phyloP scores from a whole-genome alignment of 169 alveolate species.

The Ichthyophthirius multifiliis region DNA sequence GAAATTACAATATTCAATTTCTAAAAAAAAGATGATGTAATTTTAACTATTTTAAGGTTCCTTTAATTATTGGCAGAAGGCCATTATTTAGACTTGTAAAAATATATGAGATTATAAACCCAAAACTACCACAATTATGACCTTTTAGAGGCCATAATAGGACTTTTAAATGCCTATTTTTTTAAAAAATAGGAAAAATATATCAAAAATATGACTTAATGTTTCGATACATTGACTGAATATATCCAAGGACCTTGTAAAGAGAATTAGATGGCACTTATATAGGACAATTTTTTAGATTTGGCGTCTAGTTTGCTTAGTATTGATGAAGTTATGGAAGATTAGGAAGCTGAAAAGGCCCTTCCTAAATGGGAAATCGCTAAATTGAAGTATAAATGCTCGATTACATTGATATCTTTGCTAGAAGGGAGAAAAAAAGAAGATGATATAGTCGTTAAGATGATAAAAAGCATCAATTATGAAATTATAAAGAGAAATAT shows the following conservation, averaged over 20 bases:
- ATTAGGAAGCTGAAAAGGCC: background rate
- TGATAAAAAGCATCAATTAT: conserved; percentile 19
- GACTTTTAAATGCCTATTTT: conserved; percentile 8
- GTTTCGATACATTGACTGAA: conserved; percentile 76
- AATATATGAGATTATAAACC: conserved; percentile 68
- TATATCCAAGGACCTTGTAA: conserved; percentile 84
- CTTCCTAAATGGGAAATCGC: conserved; percentile 33
- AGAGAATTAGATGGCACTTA: conserved; percentile 72
- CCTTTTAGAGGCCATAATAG: conserved; percentile 31
- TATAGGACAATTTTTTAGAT: conserved; percentile 46
- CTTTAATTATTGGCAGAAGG: conserved; percentile 79
- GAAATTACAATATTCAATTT: background rate
- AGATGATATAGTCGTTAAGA: conserved; percentile 30
- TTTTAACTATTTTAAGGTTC: conserved; percentile 53
- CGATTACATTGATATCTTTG: conserved; percentile 33
- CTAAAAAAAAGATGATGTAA: conserved; percentile 12
- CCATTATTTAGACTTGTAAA: conserved; percentile 68
- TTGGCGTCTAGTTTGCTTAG: conserved; percentile 29
- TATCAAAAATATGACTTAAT: conserved; percentile 30
- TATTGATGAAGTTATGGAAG: conserved; percentile 38
- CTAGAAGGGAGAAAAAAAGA: conserved; percentile 34
- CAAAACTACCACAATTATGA: conserved; percentile 47
- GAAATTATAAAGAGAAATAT: conserved; percentile 28
- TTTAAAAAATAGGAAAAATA: conserved; percentile 14
- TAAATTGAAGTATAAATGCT: conserved; percentile 40